Evolutionary conservation across 257 asterid species (phyloP).

Genomic region (Catharanthus roseus): DNA sequence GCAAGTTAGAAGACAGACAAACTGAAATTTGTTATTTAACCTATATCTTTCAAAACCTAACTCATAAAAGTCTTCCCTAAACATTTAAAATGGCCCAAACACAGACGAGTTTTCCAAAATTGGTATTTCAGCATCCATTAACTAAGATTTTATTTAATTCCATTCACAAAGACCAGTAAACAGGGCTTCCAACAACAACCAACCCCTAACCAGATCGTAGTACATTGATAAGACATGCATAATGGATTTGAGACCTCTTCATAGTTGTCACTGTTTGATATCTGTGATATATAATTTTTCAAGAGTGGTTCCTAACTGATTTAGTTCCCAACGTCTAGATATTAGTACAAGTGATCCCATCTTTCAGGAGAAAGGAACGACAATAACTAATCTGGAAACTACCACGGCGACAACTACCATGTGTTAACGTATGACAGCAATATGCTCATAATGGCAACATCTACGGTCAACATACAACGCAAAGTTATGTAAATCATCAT

Average conservation of each 20-base stretch:
- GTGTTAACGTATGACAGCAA: background rate
- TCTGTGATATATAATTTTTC: background rate
- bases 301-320: background rate
- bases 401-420: background rate
- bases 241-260: background rate
- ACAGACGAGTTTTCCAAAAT: background rate
- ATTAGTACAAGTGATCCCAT: background rate
- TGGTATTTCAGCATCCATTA: background rate
- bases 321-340: background rate
- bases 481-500: background rate
- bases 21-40: background rate
- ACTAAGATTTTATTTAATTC: background rate
- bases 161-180: background rate
- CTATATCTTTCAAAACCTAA: background rate
- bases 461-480: background rate
- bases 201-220: background rate
- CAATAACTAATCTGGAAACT: background rate
- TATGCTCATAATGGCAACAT: background rate
- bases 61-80: background rate
- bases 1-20: background rate
- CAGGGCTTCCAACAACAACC: background rate
- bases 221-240: background rate
- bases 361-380: background rate
- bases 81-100: background rate
- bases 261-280: background rate